phyloP scores from a whole-genome alignment of 2,329 filamentous ascomycete species.

The Emmonsia crescens region DNA sequence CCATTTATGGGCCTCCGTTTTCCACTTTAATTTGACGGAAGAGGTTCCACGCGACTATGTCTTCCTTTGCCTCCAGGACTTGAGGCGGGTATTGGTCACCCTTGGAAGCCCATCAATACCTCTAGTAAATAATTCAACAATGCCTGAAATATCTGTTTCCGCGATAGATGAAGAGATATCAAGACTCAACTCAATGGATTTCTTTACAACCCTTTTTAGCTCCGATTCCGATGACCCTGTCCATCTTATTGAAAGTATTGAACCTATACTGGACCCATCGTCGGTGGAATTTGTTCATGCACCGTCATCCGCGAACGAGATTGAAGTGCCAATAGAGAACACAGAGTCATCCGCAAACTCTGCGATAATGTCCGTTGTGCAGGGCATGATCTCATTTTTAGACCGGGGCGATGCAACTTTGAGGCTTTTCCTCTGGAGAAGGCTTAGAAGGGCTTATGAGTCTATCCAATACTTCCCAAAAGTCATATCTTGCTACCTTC shows the following conservation, averaged over 20 bases:
- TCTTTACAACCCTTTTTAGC: slow-evolving; percentile 83
- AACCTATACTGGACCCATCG: slow-evolving; percentile 73
- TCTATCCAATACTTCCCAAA: slow-evolving; percentile 78
- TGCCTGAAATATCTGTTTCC: slow-evolving; percentile 74
- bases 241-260: slow-evolving; percentile 77
- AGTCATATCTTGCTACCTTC: slow-evolving; percentile 74
- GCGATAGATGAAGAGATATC: slow-evolving; percentile 85
- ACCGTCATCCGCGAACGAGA: neutral
- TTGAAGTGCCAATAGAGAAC: neutral
- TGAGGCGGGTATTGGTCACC: slow-evolving; percentile 44
- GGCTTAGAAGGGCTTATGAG: slow-evolving; percentile 79
- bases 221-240: slow-evolving; percentile 71
- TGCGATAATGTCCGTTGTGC: slow-evolving; percentile 16
- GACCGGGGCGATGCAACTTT: slow-evolving; percentile 70
- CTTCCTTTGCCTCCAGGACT: slow-evolving; percentile 51
- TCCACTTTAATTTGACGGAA: slow-evolving; percentile 48
- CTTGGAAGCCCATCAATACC: slow-evolving; percentile 42
- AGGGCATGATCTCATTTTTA: slow-evolving; percentile 78
- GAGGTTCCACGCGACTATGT: slow-evolving; percentile 49
- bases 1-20: slow-evolving; percentile 56
- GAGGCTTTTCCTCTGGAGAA: slow-evolving; percentile 78
- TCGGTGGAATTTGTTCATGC: slow-evolving; percentile 19
- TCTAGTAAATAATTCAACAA: slow-evolving; percentile 74
- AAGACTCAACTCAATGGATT: slow-evolving; percentile 89
- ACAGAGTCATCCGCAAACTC: neutral